Conservation (phyloP, 331 rosid genomes). For the Dryas integrifolia region DNA sequence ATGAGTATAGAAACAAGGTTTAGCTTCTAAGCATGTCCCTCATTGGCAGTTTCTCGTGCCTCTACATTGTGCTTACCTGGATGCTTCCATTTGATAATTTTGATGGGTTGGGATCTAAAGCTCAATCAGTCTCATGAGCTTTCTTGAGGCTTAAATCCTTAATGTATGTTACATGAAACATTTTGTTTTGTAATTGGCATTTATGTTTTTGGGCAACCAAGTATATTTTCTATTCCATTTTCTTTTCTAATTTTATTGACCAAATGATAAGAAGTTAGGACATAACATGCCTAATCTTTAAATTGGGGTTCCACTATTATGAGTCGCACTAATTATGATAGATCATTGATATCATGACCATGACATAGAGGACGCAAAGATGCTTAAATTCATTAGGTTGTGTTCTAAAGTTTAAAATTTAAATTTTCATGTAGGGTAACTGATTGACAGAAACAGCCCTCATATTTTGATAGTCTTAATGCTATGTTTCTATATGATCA, state of each 20-base stretch:
- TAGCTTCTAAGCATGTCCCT: neutral
- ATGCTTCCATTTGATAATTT: neutral
- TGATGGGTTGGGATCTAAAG: neutral
- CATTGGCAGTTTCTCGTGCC: neutral
- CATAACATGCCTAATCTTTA: neutral
- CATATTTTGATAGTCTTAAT: neutral
- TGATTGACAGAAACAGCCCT: neutral
- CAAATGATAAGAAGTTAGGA: neutral
- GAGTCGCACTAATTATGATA: neutral
- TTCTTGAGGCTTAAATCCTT: neutral
- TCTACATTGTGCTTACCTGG: constrained; percentile 3
- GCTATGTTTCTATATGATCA: neutral
- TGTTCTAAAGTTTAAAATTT: neutral
- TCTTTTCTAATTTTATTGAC: neutral
- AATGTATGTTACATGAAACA: neutral
- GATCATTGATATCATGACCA: neutral
- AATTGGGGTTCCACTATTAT: neutral
- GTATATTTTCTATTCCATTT: neutral
- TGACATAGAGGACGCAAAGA: neutral
- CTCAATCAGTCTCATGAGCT: neutral
- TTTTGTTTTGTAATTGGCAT: neutral
- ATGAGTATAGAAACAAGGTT: neutral
- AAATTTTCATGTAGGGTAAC: neutral
- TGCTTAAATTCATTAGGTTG: neutral
- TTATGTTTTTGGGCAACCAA: neutral